phyloP scores from a whole-genome alignment of 768 basidiomycete species.

The Neoboletus magnificus region DNA sequence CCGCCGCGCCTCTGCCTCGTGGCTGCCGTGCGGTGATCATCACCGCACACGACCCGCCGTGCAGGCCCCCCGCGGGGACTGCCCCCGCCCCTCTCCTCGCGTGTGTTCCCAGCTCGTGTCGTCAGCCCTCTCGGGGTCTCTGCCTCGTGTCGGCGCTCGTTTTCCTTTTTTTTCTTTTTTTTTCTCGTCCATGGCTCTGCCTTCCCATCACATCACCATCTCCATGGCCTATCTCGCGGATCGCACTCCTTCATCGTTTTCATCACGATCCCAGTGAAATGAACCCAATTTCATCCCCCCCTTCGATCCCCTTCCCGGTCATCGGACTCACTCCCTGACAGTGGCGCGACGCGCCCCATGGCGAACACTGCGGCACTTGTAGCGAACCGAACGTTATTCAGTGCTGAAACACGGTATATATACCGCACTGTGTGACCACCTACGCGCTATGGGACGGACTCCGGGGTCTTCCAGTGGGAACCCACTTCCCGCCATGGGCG shows the following conservation, averaged over 20 bases:
- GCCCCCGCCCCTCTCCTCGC: conserved; percentile 1
- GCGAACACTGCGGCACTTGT: neutral
- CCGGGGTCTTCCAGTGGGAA: conserved; percentile 4
- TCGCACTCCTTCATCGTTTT: neutral
- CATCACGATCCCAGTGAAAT: neutral
- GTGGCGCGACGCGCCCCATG: neutral
- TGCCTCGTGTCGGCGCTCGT: conserved; percentile 33
- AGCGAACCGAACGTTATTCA: neutral
- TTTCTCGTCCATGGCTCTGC: neutral
- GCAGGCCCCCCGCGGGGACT: neutral
- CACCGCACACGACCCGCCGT: neutral
- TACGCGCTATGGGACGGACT: neutral
- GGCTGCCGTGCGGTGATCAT: conserved; percentile 17
- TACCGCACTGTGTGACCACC: too few species aligned
- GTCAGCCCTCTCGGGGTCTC: conserved; percentile 19
- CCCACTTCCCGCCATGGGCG: neutral
- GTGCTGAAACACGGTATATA: neutral
- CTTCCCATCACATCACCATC: conserved; percentile 13
- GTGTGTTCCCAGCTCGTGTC: conserved; percentile 18
- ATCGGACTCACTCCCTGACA: neutral
- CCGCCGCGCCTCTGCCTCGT: conserved; percentile 24
- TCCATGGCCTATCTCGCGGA: neutral
- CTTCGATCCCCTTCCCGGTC: neutral
- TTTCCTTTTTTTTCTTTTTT: conserved; percentile 4
- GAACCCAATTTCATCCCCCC: too few species aligned